Base-by-base conservation (phyloP, 2,329 filamentous ascomycete genomes). In the Lizonia empirigonia region DNA sequence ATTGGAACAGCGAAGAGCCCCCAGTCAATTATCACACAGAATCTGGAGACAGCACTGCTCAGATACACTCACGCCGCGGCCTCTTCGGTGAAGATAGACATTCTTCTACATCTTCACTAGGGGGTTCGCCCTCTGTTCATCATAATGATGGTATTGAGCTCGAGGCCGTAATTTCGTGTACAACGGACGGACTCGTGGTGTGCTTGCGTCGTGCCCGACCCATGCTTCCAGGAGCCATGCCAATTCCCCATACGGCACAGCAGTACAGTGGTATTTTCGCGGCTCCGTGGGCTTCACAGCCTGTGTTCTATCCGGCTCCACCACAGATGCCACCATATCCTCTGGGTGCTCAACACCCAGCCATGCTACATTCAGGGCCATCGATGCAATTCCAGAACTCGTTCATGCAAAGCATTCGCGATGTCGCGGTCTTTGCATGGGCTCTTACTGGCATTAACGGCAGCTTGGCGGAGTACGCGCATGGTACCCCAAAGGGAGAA, bases 81-180 rank as follows among this genome's bases (percentile, higher is more conserved):
- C 48, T 61, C 9, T 63, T 64, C 30, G 62, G 58, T 33, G 74
- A 76, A n/a, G 36, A 37, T 23, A 53, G 54, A 44, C 61, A 41
- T 56, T 74, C 35, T 55, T 64, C 58, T 39, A 53, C 27, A 64
- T 77, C 63, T 9, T 68, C 65, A 6, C 24, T 48, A 12, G 42
- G 36, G 5, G 56, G 56, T 23, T 65, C 68, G 8, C 60, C 68
- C 9, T 68, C 67, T 0, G 63, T 69, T 18, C 26, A 50, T 27
- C 60, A 45, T 15, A 58, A 64, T 15, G 74, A 73, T 12, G 78
- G 80, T 1, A 79, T 91, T 42, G 90, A 95, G 73, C 77, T 96
- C 4, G 91, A 96, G 74, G 91, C 90, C 2, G 90, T 96, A n/a
- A 86, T 96, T 5, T 95, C 91, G 0, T 96, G 91, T 73, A 91